A percentile compares a stretch with the other conserved stretches of the same genome.
Conservation (phyloP, 768 basidiomycete species). For the Rhizopogon vinicolor region DNA sequence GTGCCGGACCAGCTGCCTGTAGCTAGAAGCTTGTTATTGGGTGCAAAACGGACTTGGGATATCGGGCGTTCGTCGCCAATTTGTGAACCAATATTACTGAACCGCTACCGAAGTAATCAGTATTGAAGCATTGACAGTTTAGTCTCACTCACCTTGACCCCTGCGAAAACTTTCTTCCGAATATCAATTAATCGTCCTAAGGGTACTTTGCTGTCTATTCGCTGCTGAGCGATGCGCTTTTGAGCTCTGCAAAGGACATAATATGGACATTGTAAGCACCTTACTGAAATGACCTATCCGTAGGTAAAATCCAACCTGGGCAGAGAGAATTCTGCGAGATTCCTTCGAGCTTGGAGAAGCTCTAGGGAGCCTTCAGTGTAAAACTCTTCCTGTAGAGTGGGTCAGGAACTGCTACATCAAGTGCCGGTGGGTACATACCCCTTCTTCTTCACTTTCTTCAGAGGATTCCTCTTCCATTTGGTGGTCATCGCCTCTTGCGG, state of each 20-base stretch:
- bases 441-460: constrained; percentile 75
- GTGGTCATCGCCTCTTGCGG: constrained; percentile 77
- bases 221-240: constrained; percentile 89
- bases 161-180: constrained; percentile 83
- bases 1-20: constrained; percentile 97
- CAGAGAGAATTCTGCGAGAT: constrained; percentile 90
- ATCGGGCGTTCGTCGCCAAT: constrained; percentile 96
- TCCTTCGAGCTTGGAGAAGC: constrained; percentile 78
- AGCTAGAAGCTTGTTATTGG: constrained; percentile 82
- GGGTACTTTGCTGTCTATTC: constrained; percentile 82
- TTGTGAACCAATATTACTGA: constrained; percentile 92
- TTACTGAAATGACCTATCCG: constrained; percentile 50
- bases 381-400: constrained; percentile 73
- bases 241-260: constrained; percentile 76
- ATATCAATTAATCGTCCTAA: constrained; percentile 88
- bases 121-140: neutral
- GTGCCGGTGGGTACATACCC: constrained; percentile 14
- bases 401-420: constrained; percentile 1
- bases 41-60: constrained; percentile 91
- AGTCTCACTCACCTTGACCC: constrained; percentile 69
- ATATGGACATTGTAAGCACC: constrained; percentile 68
- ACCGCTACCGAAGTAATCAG: constrained; percentile 50
- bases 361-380: constrained; percentile 89
- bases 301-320: constrained; percentile 82
- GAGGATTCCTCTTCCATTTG: constrained; percentile 67